Base-by-base conservation (phyloP, 2,329 filamentous ascomycete genomes). In the Paecilomyces fulvus region DNA sequence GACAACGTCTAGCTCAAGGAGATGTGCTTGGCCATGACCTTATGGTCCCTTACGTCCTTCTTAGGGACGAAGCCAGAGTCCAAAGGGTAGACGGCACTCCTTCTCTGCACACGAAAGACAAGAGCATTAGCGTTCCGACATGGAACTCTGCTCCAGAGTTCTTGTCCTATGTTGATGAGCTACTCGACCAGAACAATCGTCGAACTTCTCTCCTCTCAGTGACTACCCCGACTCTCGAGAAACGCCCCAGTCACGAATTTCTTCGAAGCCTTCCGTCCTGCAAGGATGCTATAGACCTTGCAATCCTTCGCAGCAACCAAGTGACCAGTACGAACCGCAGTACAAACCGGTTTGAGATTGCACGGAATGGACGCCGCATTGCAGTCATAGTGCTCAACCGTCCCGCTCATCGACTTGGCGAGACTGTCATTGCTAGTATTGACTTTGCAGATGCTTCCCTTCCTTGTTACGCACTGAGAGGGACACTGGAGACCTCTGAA, bases 261-360 rank as follows among this genome's bases (percentile, higher is more conserved):
- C 58, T 64, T 8, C 78, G 82, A 1, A 78, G 85, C 37, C 76
- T 80, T 1, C 73, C 81, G 2, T 84, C 83, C 1, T 87, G 82
- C 59, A 92, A 90, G 67, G 91, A 96, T 65, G 86, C 89, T 20
- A 96, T 99, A 65, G 90, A 96, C 67, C 80, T 95, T 59, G 85
- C 94, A 11, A 96, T 97, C 58, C 79, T 96, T 54, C 86, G 90
- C 61, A 91, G 90, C 67, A 90, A 90, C 63, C 76, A 86, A 62
- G 80, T 84, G 0, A 78, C 79, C 2, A 80, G 83, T 49, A 82
- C 83, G n/a, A 85, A 86, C 33, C 87, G 90, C 64, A 92, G 89
- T 67, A 83, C 87, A n/a, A 96, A 96, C 66, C 86, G 91, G 43
- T 99, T 97, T 70, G 92, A 96, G 68, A 97, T 99, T 69, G 87